Evolutionary conservation across 805 yeast genomes (phyloP), one percentile per base, ranked within the genome.

Genomic region (Suhomyces pyralidae): DNA sequence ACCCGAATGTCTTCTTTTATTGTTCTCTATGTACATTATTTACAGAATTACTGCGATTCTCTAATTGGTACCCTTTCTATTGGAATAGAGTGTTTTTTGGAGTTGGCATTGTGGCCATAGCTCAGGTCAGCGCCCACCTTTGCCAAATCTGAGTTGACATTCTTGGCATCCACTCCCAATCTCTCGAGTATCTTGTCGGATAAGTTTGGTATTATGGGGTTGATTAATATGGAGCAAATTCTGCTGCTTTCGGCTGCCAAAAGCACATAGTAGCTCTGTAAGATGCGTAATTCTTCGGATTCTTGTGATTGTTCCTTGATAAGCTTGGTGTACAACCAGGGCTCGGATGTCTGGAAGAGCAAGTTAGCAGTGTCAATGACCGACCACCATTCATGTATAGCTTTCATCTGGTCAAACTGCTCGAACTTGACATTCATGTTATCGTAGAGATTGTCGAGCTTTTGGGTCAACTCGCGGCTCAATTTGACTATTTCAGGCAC

Each of bases 141-240:
- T 1, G 88, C 81, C 60, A 57, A 77, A 2, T 73, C 70, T 5
- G 76, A 40, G 1, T 70, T 62, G 44, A 93, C 70, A 15, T 70
- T 72, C 0, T 60, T 63, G 1, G 56, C 45, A 6, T 61, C 61
- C 1, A 90, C 96, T 10, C 77, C 81, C 49, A 93, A 65, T 51
- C 89, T 73, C 61, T 86, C 86, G 15, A 93, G 71, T 5, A 90
- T 70, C 9, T 70, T 68, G 0, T 61, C 55, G 0, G 96, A 68
- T 48, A 90, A 73, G 3, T 71, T 70, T 0, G 98, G 97, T 40
- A 88, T 82, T 24, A 93, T 76, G 2, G 97, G 90, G 53, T 80
- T 84, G 30, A 87, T 73, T 34, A 88, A 62, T 7, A 93, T 83
- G 1, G 93, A 77, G 9, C 81, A 61, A 0, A 89, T 78, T 52